Base-by-base conservation (phyloP, 2,329 filamentous ascomycete genomes). In the Aspergillus uvarum region DNA sequence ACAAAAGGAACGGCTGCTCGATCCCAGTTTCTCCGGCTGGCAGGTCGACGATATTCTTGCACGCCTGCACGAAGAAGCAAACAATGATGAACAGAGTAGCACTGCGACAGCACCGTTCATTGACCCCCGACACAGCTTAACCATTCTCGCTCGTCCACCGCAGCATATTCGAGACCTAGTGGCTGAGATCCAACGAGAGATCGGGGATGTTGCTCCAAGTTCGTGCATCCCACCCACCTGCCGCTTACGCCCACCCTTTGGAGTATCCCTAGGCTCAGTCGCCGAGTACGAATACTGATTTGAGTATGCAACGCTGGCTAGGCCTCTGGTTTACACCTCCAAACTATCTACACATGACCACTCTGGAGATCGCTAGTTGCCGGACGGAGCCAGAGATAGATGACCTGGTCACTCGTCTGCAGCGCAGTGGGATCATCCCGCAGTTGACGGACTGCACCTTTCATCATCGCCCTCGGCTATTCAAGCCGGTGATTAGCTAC, bases 141-240 rank as follows among this genome's bases (percentile, higher is more conserved):
- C 92, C 0, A 88, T 97, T 71, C 97, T 92, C 92, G 91, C 90
- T 3, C 83, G 93, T 6, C 94, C 94, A 16, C 90, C 93, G 0
- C 77, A 85, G 50, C 86, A 89, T 66, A 81, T 97, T 19, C 81
- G 89, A 50, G 77, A 83, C 21, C 77, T 98, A 60, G 86, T 94
- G 2, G 76, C 79, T 2, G 82, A 83, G 59, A 77, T 97, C 31
- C 94, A 97, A 75, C 74, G 82, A 53, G 82, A 85, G 68, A 79
- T 96, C 51, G 80, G 81, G 59, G 77, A 81, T 21, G 82, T 85
- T 21, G 88, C 88, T 14, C 90, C 91, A 38, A 84, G 92, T 95
- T 79, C 73, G 88, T 80, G 7, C 19, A 12, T 56, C 26, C 21
- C 5, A 42, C 6, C n/a, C 7, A 8, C 12, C 14, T 12, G 11